These are phyloP conservation scores for Coniophora puteana DNA, from an alignment of 1,284 basidiomycete genomes.

Conservation along the genomic window DNA sequence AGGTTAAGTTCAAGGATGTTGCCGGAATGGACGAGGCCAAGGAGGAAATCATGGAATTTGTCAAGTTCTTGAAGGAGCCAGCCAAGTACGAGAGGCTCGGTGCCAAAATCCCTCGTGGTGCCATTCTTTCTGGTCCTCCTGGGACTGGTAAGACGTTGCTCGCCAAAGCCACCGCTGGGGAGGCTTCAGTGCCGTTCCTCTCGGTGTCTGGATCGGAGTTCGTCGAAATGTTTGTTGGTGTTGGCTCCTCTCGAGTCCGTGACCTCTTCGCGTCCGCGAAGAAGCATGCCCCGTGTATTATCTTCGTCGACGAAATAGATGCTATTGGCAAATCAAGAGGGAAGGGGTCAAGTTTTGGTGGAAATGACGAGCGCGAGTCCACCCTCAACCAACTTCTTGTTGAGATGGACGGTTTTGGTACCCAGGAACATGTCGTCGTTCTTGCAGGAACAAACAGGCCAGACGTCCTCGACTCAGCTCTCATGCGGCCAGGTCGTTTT, in stretches of 20 bases:
- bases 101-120: conserved; percentile 98
- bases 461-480: conserved; percentile 92
- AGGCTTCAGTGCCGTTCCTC: conserved; percentile 96
- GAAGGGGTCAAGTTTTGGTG: conserved; percentile 86
- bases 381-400: conserved; percentile 98
- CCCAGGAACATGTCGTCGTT: conserved; percentile 94
- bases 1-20: conserved; percentile 92
- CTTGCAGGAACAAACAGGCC: conserved; percentile 96
- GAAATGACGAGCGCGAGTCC: conserved; percentile 97
- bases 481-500: conserved; percentile 97
- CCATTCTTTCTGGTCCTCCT: conserved; percentile 96
- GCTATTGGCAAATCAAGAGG: conserved; percentile 96
- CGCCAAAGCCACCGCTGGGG: conserved; percentile 97
- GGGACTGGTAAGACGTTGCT: conserved; percentile 98
- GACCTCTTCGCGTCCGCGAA: conserved; percentile 97
- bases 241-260: conserved; percentile 94
- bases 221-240: conserved; percentile 99
- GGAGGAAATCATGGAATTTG: conserved; percentile 99
- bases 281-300: conserved; percentile 98
- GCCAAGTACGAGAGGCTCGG: conserved; percentile 93
- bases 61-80: conserved; percentile 98
- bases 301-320: conserved; percentile 98
- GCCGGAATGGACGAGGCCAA: conserved; percentile 99
- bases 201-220: conserved; percentile 99
- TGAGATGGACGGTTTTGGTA: conserved; percentile 99